Evolutionary conservation across 2,329 filamentous ascomycete species (phyloP), one percentile per base, ranked within the genome.

Genomic region (Cryphonectria parasitica): DNA sequence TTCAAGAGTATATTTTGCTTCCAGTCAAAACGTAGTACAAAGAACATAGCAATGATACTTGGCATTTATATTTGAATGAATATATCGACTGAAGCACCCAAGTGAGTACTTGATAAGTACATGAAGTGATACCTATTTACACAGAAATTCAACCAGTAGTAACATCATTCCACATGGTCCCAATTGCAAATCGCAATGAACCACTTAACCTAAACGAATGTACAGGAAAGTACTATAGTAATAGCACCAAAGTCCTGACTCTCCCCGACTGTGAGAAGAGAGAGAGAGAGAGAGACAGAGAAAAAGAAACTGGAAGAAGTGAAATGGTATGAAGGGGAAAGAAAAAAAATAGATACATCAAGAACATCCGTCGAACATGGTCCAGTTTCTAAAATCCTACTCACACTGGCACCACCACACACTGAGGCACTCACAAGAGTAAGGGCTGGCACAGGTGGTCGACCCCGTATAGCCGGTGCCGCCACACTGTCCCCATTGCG

Each of bases 321-420:
- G 45, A n/a, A n/a, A 3, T n/a, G n/a, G 34, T 34, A 34, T n/a
- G 22, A n/a, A n/a, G 10, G 22, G 19, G 3, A 31, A 19, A 52
- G 19, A 25, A 25, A 11, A 52, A 4, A 54, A 54, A 11, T 13
- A 54, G n/a, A 25, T 54, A 31, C 28, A 31, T 8, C 15, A 31
- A 31, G 54, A 58, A 28, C 28, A 19, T 28, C 5, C 3, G 4
- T 58, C 2, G 10, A 31, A 58, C 15, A 61, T n/a, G 36, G 22
- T 22, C 19, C 2, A 41, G 7, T 22, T 8, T 41, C 28, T 39
- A 3, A 39, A 4, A 7, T 28, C 36, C 43, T 70, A 69, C 34
- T 72, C 58, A 31, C 70, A 72, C 52, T 69, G 68, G 49, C 67
- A 69, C 70, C 70, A 72, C 70, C 70, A 72, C 15, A 62, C 22